phyloP scores from a whole-genome alignment of 2,329 filamentous ascomycete genomes.

The Catunica adiposa region DNA sequence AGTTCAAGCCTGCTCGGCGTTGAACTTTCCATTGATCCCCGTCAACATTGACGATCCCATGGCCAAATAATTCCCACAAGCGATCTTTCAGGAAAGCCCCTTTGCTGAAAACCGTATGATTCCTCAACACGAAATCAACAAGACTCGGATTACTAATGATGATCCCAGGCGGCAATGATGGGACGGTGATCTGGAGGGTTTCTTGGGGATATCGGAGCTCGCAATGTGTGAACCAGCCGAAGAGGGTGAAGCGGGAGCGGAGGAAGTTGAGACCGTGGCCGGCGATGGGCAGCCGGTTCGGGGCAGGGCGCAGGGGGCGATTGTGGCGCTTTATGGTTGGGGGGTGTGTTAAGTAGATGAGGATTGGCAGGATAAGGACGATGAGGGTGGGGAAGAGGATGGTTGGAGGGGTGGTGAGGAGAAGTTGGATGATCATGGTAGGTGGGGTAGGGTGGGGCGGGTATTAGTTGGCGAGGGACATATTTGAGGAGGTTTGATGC shows the following conservation, averaged over 20 bases:
- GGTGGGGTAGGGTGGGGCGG: slow-evolving; percentile 1
- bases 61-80: slow-evolving; percentile 46
- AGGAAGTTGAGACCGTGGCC: slow-evolving; percentile 48
- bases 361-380: slow-evolving; percentile 28
- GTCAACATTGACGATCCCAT: slow-evolving; percentile 51
- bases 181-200: slow-evolving; percentile 46
- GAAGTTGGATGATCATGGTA: not conserved
- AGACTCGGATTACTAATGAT: slow-evolving; percentile 46
- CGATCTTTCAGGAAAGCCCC: slow-evolving; percentile 44
- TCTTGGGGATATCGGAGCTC: slow-evolving; percentile 39
- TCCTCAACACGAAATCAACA: slow-evolving; percentile 45
- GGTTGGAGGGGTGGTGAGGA: not conserved
- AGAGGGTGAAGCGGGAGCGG: slow-evolving; percentile 40
- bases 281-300: slow-evolving; percentile 35
- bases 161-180: slow-evolving; percentile 44
- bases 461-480: slow-evolving; percentile 1
- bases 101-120: slow-evolving; percentile 44
- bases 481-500: not conserved
- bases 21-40: slow-evolving; percentile 47
- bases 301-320: slow-evolving; percentile 19
- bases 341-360: slow-evolving; percentile 36
- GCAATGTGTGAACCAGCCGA: slow-evolving; percentile 45
- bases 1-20: slow-evolving; percentile 42
- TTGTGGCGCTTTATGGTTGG: slow-evolving; percentile 19
- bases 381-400: slow-evolving; percentile 8